Evolutionary conservation across 352 stramenopile genomes (phyloP).

Genomic region (Globisporangium nunn): DNA sequence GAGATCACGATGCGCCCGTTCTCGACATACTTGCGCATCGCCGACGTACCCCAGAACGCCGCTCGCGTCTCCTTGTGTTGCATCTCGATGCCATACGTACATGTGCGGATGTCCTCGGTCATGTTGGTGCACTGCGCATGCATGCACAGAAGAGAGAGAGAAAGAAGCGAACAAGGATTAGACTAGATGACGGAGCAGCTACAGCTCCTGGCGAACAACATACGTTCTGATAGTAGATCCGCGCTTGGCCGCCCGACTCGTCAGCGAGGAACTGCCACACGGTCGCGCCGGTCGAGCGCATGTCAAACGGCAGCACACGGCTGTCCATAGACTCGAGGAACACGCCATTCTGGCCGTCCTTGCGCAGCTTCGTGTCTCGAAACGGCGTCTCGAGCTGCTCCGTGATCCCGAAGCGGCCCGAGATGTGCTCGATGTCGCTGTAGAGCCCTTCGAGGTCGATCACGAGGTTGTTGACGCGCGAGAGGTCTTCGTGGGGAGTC

Average conservation of each 20-base stretch:
- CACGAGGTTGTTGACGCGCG: constrained; percentile 10
- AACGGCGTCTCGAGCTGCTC: constrained; percentile 8
- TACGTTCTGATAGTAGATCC: constrained; percentile 14
- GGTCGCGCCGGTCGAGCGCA: constrained; percentile 7
- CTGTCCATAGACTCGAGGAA: constrained; percentile 12
- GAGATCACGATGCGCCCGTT: constrained; percentile 13
- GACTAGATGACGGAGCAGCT: background rate
- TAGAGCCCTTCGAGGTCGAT: constrained; percentile 12
- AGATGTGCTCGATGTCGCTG: constrained; percentile 6
- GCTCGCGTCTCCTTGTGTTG: constrained; percentile 11
- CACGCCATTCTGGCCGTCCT: background rate
- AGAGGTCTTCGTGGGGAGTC: constrained; percentile 4
- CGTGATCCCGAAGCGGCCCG: constrained; percentile 4
- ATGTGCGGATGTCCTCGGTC: constrained; percentile 12
- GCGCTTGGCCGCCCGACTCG: constrained; percentile 3
- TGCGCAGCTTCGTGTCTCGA: constrained; percentile 8
- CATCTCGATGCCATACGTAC: constrained; percentile 12
- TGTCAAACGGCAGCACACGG: constrained; percentile 12
- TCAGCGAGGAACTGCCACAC: constrained; percentile 14
- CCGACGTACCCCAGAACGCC: constrained; percentile 10
- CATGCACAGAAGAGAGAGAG: too few relatives aligned
- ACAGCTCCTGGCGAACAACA: background rate
- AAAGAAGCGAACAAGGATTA: background rate
- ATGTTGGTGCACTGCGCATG: constrained; percentile 9
- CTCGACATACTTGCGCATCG: constrained; percentile 14